Evolutionary conservation across 352 stramenopile genomes (phyloP).

Genomic region (Phytophthora rubi): DNA sequence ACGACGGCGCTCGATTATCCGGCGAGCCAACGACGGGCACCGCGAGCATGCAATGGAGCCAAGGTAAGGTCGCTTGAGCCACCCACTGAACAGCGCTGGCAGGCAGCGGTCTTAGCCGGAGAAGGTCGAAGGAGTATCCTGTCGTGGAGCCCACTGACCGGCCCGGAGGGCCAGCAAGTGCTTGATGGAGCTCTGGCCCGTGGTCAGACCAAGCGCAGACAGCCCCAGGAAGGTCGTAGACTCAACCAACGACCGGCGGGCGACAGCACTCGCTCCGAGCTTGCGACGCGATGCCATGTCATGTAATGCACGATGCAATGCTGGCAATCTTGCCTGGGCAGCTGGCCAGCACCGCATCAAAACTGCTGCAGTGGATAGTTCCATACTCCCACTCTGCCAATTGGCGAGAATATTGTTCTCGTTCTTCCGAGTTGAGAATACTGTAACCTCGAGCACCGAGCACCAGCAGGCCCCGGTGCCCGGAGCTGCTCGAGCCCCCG

Average conservation of each 20-base stretch:
- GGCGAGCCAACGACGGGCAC: not conserved
- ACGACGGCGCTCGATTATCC: not conserved
- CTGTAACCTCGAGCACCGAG: not conserved
- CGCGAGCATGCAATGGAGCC: not conserved
- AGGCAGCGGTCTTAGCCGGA: not conserved
- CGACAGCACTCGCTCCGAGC: not conserved
- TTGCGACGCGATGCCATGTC: no score
- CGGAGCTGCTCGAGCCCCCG: conserved; percentile 1
- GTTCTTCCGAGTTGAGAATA: not conserved
- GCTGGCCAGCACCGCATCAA: not conserved
- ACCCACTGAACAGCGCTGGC: not conserved
- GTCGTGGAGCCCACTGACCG: not conserved
- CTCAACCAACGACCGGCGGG: not conserved
- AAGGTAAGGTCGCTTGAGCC: not conserved
- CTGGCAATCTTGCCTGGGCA: not conserved
- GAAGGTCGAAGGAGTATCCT: conserved; percentile 3
- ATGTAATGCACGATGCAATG: not conserved
- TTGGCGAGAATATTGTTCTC: not conserved
- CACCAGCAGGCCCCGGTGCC: not conserved
- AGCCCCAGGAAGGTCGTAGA: not conserved
- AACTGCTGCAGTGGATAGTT: not conserved
- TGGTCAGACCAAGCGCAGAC: conserved; percentile 8
- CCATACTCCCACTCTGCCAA: not conserved
- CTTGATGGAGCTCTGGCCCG: conserved; percentile 14
- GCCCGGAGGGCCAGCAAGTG: not conserved